Conservation (phyloP, 495 filamentous ascomycete genomes). For the Saxispiralis lemnorum region DNA sequence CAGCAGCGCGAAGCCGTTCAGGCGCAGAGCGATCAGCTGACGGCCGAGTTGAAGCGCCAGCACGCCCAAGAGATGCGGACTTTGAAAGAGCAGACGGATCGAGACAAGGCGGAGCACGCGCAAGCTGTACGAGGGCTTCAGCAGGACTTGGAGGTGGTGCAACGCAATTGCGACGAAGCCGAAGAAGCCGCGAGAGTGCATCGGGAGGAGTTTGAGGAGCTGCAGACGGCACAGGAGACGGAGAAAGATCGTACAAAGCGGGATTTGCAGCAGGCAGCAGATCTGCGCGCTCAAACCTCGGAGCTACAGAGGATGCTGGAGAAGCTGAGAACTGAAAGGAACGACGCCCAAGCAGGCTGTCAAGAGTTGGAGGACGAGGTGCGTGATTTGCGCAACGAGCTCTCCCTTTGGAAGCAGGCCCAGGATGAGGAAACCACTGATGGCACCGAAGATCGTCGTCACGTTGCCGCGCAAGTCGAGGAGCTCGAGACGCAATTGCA, state of each 20-base stretch:
- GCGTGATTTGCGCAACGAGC: neutral
- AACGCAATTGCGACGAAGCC: constrained; percentile 3
- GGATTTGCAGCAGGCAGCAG: constrained; percentile 9
- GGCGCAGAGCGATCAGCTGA: neutral
- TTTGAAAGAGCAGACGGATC: constrained; percentile 1
- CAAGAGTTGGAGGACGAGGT: neutral
- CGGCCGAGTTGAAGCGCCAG: neutral
- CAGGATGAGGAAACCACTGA: neutral
- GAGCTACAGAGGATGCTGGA: constrained; percentile 2
- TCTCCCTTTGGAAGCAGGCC: neutral
- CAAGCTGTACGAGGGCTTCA: neutral
- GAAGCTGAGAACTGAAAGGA: neutral
- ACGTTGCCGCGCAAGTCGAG: neutral
- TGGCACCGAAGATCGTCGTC: neutral
- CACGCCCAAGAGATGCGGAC: neutral
- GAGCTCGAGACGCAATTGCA: constrained; percentile 1
- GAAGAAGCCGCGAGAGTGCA: constrained; percentile 5
- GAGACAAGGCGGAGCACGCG: neutral
- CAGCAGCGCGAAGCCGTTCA: neutral
- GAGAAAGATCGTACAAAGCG: constrained; percentile 6
- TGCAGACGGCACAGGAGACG: constrained; percentile 7
- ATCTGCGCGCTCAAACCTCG: neutral
- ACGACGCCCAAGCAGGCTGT: neutral
- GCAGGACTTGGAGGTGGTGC: constrained; percentile 4
- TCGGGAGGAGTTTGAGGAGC: constrained; percentile 9